phyloP scores from a whole-genome alignment of 768 basidiomycete species.

The Russula emetica region DNA sequence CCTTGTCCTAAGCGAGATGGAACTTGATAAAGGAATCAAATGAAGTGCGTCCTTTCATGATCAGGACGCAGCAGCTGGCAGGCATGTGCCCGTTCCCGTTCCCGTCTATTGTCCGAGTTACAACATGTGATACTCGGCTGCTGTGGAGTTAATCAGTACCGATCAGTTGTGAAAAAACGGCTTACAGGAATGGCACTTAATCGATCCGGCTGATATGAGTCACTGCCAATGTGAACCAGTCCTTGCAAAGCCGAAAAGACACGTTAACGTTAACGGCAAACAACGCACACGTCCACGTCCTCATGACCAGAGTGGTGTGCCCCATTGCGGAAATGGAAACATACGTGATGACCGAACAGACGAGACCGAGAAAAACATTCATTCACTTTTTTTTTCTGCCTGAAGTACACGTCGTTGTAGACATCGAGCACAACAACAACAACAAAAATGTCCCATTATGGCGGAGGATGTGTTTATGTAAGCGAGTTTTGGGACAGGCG shows the following conservation, averaged over 20 bases:
- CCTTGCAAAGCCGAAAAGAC: not conserved
- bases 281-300: not conserved
- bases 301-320: not conserved
- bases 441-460: not conserved
- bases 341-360: not conserved
- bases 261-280: not conserved
- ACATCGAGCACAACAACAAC: not conserved
- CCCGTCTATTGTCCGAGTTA: not conserved
- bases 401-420: not conserved
- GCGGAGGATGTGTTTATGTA: conserved; percentile 6
- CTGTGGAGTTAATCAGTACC: conserved; percentile 1
- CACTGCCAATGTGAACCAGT: not conserved
- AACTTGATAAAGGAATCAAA: not conserved
- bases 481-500: conserved; percentile 12
- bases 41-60: not conserved
- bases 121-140: not conserved
- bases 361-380: too few relatives aligned
- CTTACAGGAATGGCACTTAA: not conserved
- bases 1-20: conserved; percentile 18
- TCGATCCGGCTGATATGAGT: not conserved
- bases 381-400: not conserved
- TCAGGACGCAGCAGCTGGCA: not conserved
- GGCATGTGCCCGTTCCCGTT: not conserved
- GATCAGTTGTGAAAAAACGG: not conserved
- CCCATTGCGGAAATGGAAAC: not conserved